Evolutionary conservation across 2,329 filamentous ascomycete genomes (phyloP).

Genomic region (Ophiostoma piceae): DNA sequence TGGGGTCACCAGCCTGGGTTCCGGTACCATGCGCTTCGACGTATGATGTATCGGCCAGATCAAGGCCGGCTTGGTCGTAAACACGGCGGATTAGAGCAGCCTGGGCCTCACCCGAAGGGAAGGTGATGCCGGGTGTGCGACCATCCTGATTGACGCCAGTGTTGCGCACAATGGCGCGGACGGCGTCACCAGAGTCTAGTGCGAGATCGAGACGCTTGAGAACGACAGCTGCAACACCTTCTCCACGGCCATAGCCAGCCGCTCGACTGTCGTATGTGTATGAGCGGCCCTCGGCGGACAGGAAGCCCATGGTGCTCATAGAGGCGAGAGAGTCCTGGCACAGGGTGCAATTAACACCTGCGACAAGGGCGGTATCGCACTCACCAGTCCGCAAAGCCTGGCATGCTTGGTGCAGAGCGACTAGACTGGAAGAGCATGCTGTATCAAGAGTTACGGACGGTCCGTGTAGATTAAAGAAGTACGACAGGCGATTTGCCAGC

Average conservation of each 20-base stretch:
- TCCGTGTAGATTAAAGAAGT: constrained; percentile 40
- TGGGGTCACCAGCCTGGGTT: constrained; percentile 33
- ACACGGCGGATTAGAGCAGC: constrained; percentile 26
- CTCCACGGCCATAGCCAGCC: constrained; percentile 47
- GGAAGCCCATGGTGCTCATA: constrained; percentile 50
- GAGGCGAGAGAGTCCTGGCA: constrained; percentile 30
- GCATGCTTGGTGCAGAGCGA: constrained; percentile 40
- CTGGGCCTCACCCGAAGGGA: constrained; percentile 31
- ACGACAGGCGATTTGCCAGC: constrained; percentile 39
- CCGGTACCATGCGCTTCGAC: constrained; percentile 43
- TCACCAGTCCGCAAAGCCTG: constrained; percentile 30
- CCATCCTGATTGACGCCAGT: constrained; percentile 29
- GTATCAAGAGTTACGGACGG: constrained; percentile 43
- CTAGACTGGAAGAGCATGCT: constrained; percentile 41
- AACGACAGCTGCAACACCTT: constrained; percentile 42
- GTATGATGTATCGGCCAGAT: constrained; percentile 27
- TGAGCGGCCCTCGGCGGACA: constrained; percentile 26
- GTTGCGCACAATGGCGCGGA: constrained; percentile 33
- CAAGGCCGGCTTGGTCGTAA: constrained; percentile 25
- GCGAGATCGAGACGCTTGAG: constrained; percentile 40
- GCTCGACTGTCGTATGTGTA: constrained; percentile 39
- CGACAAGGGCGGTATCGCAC: constrained; percentile 27
- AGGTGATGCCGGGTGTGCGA: constrained; percentile 27
- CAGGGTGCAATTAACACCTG: constrained; percentile 28
- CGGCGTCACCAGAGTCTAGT: constrained; percentile 37